Conservation (phyloP, 257 asterid genomes). For the Solanum etuberosum region DNA sequence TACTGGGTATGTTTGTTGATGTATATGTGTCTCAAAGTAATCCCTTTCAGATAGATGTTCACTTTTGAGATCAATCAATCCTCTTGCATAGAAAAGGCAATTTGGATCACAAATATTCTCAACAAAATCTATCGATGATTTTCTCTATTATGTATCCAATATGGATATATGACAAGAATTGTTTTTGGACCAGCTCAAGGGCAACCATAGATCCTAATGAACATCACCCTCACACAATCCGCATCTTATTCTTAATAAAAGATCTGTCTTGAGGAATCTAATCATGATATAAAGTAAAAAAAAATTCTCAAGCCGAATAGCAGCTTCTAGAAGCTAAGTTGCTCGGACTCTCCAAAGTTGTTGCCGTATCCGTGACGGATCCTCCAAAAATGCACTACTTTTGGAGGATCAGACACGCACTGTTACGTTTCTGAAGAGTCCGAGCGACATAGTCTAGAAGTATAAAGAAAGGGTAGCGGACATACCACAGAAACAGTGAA, state of each 20-base stretch:
- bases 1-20: background rate
- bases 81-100: background rate
- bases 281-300: background rate
- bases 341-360: background rate
- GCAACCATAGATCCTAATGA: background rate
- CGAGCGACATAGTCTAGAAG: background rate
- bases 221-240: background rate
- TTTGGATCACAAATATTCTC: background rate
- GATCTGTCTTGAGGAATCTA: background rate
- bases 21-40: background rate
- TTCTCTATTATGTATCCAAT: background rate
- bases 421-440: background rate
- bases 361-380: background rate
- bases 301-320: background rate
- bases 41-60: background rate
- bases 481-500: constrained; percentile 96
- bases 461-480: background rate
- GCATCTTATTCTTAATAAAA: background rate
- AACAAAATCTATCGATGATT: background rate
- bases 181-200: background rate
- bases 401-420: background rate
- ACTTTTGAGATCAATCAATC: background rate
- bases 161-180: background rate
- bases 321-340: background rate
- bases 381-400: background rate